phyloP scores from a whole-genome alignment of 2,329 filamentous ascomycete species.

The Sporothrix schenckii region DNA sequence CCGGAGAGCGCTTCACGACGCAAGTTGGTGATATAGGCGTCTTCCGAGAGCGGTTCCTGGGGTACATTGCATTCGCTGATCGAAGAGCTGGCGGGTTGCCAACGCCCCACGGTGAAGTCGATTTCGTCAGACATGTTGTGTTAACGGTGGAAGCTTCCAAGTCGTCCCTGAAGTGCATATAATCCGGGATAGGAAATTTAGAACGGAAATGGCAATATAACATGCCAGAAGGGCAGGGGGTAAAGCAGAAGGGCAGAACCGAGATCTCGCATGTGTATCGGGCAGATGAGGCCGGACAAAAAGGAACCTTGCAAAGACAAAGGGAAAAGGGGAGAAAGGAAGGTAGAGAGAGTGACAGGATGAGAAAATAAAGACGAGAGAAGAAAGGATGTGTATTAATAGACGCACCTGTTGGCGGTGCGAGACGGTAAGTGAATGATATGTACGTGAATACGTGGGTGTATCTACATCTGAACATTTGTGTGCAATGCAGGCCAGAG shows the following conservation, averaged over 20 bases:
- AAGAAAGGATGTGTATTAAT: not conserved
- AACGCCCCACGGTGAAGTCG: not conserved
- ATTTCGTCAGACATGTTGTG: not conserved
- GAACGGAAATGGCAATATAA: not conserved
- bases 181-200: not conserved
- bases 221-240: not conserved
- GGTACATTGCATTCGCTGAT: not conserved
- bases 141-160: not conserved
- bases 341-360: not conserved
- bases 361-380: not conserved
- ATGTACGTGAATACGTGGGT: not conserved
- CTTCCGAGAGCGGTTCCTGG: not conserved
- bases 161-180: not conserved
- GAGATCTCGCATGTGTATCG: not conserved
- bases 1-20: not conserved
- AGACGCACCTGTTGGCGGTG: not conserved
- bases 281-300: not conserved
- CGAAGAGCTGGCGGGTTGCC: not conserved
- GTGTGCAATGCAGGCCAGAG: too few relatives aligned
- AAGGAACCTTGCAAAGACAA: not conserved
- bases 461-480: too few relatives aligned
- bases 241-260: not conserved
- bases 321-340: not conserved
- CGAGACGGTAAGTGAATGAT: not conserved
- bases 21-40: not conserved